These are phyloP conservation scores for Phanerochaete sordida DNA, from an alignment of 768 basidiomycete genomes.

Conservation along the genomic window DNA sequence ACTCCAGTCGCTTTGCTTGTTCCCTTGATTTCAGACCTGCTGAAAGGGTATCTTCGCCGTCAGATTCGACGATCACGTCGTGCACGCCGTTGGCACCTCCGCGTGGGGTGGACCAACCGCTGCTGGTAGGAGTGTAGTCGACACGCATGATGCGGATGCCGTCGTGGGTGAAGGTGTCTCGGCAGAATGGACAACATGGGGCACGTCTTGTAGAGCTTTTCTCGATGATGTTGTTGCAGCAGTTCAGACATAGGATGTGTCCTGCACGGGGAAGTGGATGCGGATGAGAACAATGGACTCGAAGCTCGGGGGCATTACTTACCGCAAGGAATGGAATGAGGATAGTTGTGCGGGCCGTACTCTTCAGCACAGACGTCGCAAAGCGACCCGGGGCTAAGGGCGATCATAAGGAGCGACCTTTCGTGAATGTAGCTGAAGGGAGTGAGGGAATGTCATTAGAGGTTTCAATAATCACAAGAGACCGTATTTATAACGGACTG, in stretches of 20 bases:
- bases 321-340: constrained; percentile 85
- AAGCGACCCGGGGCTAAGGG: constrained; percentile 75
- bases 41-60: constrained; percentile 25
- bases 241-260: constrained; percentile 74
- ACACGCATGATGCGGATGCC: constrained; percentile 74
- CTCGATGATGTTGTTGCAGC: constrained; percentile 78
- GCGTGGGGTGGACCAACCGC: constrained; percentile 67
- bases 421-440: constrained; percentile 22
- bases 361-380: constrained; percentile 92
- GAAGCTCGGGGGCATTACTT: constrained; percentile 27
- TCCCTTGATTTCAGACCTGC: constrained; percentile 33
- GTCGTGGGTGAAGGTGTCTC: constrained; percentile 66
- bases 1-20: constrained; percentile 66
- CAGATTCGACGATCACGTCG: constrained; percentile 35
- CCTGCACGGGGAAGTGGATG: constrained; percentile 38
- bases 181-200: constrained; percentile 85
- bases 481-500: constrained; percentile 25
- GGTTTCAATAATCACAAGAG: constrained; percentile 19
- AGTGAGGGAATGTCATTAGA: constrained; percentile 26
- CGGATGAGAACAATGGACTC: constrained; percentile 24
- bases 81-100: constrained; percentile 44
- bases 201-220: constrained; percentile 67
- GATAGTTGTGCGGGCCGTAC: constrained; percentile 68
- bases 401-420: constrained; percentile 55
- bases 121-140: constrained; percentile 52